Evolutionary conservation across 2,329 filamentous ascomycete genomes (phyloP), one percentile per base, ranked within the genome.

Genomic region (Chaetoscypha palmicola): DNA sequence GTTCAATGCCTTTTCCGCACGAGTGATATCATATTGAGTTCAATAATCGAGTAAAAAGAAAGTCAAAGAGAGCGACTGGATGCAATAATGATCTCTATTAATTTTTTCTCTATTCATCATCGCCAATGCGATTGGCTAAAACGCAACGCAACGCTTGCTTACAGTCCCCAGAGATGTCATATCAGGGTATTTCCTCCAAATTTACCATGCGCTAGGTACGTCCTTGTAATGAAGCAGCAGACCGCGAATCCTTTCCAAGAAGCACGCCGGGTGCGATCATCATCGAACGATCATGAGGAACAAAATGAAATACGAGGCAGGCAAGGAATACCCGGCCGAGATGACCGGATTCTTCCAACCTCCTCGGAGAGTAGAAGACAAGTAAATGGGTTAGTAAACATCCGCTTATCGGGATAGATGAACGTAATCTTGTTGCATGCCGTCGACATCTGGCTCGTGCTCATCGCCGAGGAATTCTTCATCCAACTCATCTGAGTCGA

Each of bases 401-500:
- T 41, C 21, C 24, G 9, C 16, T 33, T 21, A 40, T 50, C 49
- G 65, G 64, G 60, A 66, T 45, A 74, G 64, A 40, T 67, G 64
- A 61, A 83, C 75, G 57, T 73, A 83, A 60, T 83, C 78, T 61
- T 73, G 72, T 55, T 76, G 70, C 54, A 73, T 68, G 45, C 72
- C 68, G 50, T 77, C 76, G 43, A 70, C 64, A 51, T 76, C 72
- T 23, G 47, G 36, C 41, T 72, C 69, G 45, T 75, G 73, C 47
- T 75, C 71, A 49, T 75, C 71, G 26, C 68, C 68, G 50, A 82
- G 71, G 57, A 81, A 79, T 62, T 83, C 79, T 58, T 82, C 80
- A 47, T 64, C 67, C 50, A 82, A 72, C 50, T 77, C 78, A 60
- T 89, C 86, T 43, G 85, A 90, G 65, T 90, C 84, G 58, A 86